A percentile compares a stretch with the other conserved stretches of the same genome.
Evolutionary conservation across 1,284 basidiomycete genomes (phyloP).

Genomic region (Ceratobasidium sp.): DNA sequence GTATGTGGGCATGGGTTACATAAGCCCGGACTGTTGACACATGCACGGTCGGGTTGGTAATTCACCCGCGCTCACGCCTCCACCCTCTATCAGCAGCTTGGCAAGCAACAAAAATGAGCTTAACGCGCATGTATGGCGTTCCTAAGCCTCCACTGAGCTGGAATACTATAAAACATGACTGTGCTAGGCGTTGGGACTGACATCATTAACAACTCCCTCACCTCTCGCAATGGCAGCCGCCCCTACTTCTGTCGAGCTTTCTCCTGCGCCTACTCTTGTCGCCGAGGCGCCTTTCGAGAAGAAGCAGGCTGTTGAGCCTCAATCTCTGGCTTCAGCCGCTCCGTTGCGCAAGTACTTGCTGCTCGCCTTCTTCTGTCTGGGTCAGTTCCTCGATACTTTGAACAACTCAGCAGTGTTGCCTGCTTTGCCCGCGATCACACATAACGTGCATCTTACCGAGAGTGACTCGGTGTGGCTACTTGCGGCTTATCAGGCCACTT

Average conservation of each 20-base stretch:
- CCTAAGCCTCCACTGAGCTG: neutral
- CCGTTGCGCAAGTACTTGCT: constrained; percentile 56
- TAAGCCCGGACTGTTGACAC: neutral
- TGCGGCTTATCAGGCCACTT: constrained; percentile 32
- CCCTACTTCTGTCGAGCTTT: constrained; percentile 31
- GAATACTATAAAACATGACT: constrained; percentile 6
- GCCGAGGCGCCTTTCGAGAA: constrained; percentile 9
- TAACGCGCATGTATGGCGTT: neutral
- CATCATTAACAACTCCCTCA: constrained; percentile 2
- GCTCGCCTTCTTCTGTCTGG: constrained; percentile 62
- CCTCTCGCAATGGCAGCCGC: constrained; percentile 15
- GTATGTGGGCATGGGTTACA: neutral
- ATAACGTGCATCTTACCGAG: constrained; percentile 50
- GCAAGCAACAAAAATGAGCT: constrained; percentile 10
- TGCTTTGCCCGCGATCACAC: constrained; percentile 59
- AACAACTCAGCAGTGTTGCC: constrained; percentile 66
- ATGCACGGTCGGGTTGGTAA: neutral
- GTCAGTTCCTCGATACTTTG: constrained; percentile 66
- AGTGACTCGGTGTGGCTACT: constrained; percentile 44
- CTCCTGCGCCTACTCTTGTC: constrained; percentile 28
- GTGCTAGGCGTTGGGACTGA: constrained; percentile 9
- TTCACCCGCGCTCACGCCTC: neutral
- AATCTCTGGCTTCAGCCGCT: constrained; percentile 15
- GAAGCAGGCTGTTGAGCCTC: constrained; percentile 7
- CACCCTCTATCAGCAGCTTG: constrained; percentile 20